Conservation (phyloP, 768 basidiomycete species). For the Tricholoma furcatifolium region DNA sequence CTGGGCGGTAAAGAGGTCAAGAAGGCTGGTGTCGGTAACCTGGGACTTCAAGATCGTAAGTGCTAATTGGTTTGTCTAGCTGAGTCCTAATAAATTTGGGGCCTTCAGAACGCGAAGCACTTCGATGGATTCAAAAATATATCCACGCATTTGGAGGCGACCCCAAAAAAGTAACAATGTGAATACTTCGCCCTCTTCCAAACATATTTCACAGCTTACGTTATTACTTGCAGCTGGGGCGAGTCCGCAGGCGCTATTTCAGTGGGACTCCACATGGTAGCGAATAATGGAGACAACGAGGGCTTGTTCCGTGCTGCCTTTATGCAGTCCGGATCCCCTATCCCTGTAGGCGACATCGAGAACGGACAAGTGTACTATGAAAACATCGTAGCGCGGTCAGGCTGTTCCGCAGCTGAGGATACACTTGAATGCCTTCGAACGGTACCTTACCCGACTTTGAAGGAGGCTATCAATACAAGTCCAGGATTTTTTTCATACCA, state of each 20-base stretch:
- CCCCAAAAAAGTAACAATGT: constrained; percentile 58
- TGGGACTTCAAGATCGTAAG: constrained; percentile 68
- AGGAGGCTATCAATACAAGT: constrained; percentile 39
- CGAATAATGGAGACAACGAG: constrained; percentile 42
- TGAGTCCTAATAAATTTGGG: not conserved
- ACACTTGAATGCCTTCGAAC: constrained; percentile 43
- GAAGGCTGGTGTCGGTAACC: constrained; percentile 52
- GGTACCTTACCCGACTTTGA: constrained; percentile 35
- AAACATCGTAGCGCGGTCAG: constrained; percentile 36
- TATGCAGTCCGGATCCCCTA: constrained; percentile 50
- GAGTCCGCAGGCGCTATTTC: constrained; percentile 53
- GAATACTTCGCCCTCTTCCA: constrained; percentile 13
- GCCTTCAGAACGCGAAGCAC: constrained; percentile 48
- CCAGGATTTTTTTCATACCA: constrained; percentile 40
- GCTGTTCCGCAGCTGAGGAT: constrained; percentile 38
- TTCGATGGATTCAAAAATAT: constrained; percentile 68
- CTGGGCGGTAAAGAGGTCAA: constrained; percentile 50
- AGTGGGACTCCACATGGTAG: constrained; percentile 48
- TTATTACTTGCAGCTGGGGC: constrained; percentile 30
- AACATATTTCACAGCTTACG: not conserved
- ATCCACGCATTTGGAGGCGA: constrained; percentile 67
- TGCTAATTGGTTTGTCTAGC: not conserved
- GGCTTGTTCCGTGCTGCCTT: constrained; percentile 48
- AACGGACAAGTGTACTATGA: constrained; percentile 47
- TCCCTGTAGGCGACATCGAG: constrained; percentile 42